phyloP scores from a whole-genome alignment of 768 basidiomycete genomes.

The Tylopilus plumbeoviolaceoides region DNA sequence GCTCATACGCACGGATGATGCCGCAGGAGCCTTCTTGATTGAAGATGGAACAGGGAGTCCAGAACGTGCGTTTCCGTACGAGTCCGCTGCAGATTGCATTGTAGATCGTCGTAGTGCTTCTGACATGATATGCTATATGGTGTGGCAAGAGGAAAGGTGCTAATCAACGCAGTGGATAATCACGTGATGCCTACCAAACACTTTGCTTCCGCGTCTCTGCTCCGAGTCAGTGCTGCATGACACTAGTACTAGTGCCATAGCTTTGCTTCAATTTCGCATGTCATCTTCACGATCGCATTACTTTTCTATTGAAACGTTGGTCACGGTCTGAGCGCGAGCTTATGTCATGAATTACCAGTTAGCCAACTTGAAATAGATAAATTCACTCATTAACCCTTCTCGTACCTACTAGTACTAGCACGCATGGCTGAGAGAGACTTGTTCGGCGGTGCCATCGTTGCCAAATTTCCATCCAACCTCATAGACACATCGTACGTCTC shows the following conservation, averaged over 20 bases:
- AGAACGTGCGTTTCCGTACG: slow-evolving; percentile 50
- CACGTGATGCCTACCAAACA: slow-evolving; percentile 18
- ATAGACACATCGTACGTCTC: slow-evolving; percentile 82
- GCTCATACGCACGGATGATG: slow-evolving; percentile 57
- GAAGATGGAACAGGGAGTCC: slow-evolving; percentile 74
- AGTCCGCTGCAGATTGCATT: slow-evolving; percentile 51
- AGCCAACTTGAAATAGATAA: no score
- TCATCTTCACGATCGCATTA: no score
- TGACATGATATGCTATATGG: slow-evolving; percentile 28
- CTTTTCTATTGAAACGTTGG: no score
- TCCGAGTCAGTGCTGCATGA: no score
- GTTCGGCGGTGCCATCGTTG: slow-evolving; percentile 85
- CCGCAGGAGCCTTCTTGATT: slow-evolving; percentile 56
- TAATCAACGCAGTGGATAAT: slow-evolving; percentile 1
- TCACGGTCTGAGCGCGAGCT: not conserved
- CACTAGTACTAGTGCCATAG: no score
- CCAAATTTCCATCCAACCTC: slow-evolving; percentile 50
- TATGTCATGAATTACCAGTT: not conserved
- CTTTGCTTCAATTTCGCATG: no score
- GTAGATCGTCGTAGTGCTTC: slow-evolving; percentile 55
- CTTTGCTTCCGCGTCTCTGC: no score
- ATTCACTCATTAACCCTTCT: no score
- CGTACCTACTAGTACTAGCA: not conserved
- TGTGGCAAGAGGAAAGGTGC: not conserved
- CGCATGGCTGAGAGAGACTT: slow-evolving; percentile 35